phyloP scores from a whole-genome alignment of 148 eudicot species.

The Cornus kousa region DNA sequence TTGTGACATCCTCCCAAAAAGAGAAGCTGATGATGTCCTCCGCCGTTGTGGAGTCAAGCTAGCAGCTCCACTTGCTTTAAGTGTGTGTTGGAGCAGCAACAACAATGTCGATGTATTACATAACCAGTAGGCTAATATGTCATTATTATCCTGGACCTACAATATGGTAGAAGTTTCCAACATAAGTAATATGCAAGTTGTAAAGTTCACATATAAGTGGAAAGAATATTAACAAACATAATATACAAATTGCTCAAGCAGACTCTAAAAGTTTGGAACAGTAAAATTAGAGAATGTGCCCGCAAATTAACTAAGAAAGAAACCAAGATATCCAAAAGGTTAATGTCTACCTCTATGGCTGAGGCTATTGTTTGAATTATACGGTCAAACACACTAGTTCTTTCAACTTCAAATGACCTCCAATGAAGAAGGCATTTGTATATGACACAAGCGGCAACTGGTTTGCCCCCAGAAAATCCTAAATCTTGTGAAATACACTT shows the following conservation, averaged over 20 bases:
- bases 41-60: conserved; percentile 86
- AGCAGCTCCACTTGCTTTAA: conserved; percentile 94
- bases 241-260: background rate
- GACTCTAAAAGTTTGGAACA: background rate
- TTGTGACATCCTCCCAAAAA: conserved; percentile 96
- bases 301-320: background rate
- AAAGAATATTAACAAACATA: too few relatives aligned
- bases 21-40: conserved; percentile 81
- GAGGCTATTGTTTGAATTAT: conserved; percentile 86
- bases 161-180: conserved; percentile 14
- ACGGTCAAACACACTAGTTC: conserved; percentile 87
- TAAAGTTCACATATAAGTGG: background rate
- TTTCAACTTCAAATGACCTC: conserved; percentile 98
- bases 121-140: conserved; percentile 82
- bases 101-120: conserved; percentile 85
- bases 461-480: conserved; percentile 90
- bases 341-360: conserved; percentile 64
- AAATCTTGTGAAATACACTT: conserved; percentile 87
- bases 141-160: conserved; percentile 85
- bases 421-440: conserved; percentile 97
- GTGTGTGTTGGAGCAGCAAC: conserved; percentile 95
- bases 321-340: background rate
- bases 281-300: background rate
- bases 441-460: conserved; percentile 86
- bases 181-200: conserved; percentile 2